phyloP scores from a whole-genome alignment of 768 basidiomycete species.

The Cystofilobasidium capitatum region DNA sequence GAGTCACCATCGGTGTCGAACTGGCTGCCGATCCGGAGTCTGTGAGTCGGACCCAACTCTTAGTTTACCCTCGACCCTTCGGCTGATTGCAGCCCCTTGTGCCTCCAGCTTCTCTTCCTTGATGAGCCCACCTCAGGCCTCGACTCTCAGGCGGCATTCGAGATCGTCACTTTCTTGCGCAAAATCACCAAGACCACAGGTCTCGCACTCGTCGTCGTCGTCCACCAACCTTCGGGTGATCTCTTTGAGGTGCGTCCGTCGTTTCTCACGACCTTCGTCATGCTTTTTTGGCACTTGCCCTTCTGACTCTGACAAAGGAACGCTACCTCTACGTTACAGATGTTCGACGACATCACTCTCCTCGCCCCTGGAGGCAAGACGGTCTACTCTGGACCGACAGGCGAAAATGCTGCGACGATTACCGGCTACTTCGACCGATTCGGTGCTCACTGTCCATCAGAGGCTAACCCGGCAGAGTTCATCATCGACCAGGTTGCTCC shows the following conservation, averaged over 20 bases:
- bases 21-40: neutral
- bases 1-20: constrained; percentile 5
- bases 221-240: constrained; percentile 22
- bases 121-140: constrained; percentile 2
- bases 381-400: constrained; percentile 25
- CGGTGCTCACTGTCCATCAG: neutral
- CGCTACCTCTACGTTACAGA: constrained; percentile 1
- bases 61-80: neutral
- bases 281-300: too few relatives aligned
- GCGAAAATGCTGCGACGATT: neutral
- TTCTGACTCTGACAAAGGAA: too few relatives aligned
- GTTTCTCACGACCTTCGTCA: too few relatives aligned
- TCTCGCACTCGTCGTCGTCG: neutral
- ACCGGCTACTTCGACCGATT: neutral
- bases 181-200: constrained; percentile 3
- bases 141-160: neutral
- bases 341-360: constrained; percentile 24
- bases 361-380: constrained; percentile 21
- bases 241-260: constrained; percentile 16
- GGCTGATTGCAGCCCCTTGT: neutral
- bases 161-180: neutral
- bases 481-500: constrained; percentile 12
- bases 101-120: neutral
- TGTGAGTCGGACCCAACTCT: neutral
- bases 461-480: neutral